Evolutionary conservation across 148 eudicot species (phyloP).

Genomic region (Camellia japonica): DNA sequence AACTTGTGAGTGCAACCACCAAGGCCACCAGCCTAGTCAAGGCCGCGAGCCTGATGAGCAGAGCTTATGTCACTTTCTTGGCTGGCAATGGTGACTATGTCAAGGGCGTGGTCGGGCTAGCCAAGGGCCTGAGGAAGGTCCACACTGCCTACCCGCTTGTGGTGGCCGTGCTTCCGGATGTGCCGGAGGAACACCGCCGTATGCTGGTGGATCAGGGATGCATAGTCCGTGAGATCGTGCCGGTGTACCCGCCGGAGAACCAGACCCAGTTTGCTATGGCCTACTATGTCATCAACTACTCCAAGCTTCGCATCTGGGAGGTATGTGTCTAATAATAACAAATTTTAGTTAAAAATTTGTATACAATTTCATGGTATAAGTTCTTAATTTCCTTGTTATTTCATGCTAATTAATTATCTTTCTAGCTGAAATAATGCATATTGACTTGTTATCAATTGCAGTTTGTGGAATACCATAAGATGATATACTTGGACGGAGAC

Average conservation of each 20-base stretch:
- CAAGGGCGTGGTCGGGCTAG: slow-evolving; percentile 80
- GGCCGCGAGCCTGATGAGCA: slow-evolving; percentile 34
- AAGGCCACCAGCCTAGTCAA: slow-evolving; percentile 17
- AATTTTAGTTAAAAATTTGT: too few relatives aligned
- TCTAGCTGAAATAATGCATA: too few relatives aligned
- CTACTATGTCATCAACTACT: slow-evolving; percentile 81
- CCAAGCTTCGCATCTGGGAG: slow-evolving; percentile 47
- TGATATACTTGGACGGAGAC: slow-evolving; percentile 49
- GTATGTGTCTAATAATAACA: slow-evolving; percentile 17
- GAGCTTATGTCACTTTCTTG: slow-evolving; percentile 68
- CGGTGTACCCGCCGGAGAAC: slow-evolving; percentile 68
- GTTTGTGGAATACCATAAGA: slow-evolving; percentile 51
- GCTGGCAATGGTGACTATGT: slow-evolving; percentile 81
- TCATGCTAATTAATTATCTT: too few relatives aligned
- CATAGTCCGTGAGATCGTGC: slow-evolving; percentile 60
- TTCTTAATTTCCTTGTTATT: too few relatives aligned
- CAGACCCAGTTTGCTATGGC: slow-evolving; percentile 80
- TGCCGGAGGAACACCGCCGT: slow-evolving; percentile 74
- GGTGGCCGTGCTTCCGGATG: slow-evolving; percentile 78
- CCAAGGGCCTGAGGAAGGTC: slow-evolving; percentile 70
- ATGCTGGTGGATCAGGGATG: slow-evolving; percentile 70
- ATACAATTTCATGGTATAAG: too few relatives aligned
- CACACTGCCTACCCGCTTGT: slow-evolving; percentile 64
- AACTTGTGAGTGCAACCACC: neutral
- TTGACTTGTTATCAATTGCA: neutral